A percentile compares a stretch with the other conserved stretches of the same genome.
Conservation (phyloP, 331 rosid species). For the Rhamnella rubrinervis region DNA sequence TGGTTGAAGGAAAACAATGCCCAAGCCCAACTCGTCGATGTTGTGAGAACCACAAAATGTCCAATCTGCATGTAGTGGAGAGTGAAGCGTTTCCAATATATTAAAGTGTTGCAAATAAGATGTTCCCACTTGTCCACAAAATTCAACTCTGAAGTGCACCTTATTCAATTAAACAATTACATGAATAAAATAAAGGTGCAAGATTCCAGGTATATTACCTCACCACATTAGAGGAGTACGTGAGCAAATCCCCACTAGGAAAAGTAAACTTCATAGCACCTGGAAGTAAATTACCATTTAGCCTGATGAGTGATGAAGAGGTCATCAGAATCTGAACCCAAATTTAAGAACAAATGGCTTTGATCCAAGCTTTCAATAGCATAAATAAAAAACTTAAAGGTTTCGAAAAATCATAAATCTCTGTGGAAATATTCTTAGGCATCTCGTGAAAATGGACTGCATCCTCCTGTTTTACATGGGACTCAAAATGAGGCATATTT, state of each 20-base stretch:
- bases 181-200: slow-evolving; percentile 22
- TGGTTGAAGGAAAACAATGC: not conserved
- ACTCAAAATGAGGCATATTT: too few relatives aligned
- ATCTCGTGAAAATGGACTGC: not conserved
- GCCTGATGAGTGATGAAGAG: too few relatives aligned
- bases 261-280: slow-evolving; percentile 13
- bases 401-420: too few relatives aligned
- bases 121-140: slow-evolving; percentile 42
- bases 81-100: slow-evolving; percentile 38
- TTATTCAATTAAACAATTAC: slow-evolving; percentile 23
- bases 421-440: not conserved
- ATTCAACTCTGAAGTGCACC: slow-evolving; percentile 17
- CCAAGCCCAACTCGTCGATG: slow-evolving; percentile 1
- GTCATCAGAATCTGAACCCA: too few relatives aligned
- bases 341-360: too few relatives aligned
- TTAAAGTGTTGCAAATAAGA: slow-evolving; percentile 30
- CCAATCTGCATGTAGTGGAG: slow-evolving; percentile 46
- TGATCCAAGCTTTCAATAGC: too few relatives aligned
- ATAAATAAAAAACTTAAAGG: too few relatives aligned
- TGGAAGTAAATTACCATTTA: not conserved
- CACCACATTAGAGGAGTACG: slow-evolving; percentile 16
- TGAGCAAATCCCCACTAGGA: slow-evolving; percentile 19
- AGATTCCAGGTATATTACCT: slow-evolving; percentile 32
- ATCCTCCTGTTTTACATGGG: not conserved
- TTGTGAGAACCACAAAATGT: slow-evolving; percentile 6